phyloP scores from a whole-genome alignment of 1,139 yeast genomes.

The Magnusiomyces ingens region DNA sequence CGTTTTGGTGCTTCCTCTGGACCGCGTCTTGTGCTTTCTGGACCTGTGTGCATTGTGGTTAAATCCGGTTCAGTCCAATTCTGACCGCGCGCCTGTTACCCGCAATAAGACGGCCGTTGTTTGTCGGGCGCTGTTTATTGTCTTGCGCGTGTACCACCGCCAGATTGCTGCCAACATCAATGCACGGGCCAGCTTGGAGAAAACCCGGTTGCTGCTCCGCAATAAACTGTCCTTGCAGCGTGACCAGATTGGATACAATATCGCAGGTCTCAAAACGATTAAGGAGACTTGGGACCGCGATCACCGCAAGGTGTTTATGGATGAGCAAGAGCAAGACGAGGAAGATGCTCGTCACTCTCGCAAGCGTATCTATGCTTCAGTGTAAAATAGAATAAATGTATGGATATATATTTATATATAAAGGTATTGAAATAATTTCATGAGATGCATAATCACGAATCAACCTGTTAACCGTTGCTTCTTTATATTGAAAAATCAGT shows the following conservation, averaged over 20 bases:
- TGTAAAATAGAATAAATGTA: constrained; percentile 8
- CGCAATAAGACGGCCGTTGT: constrained; percentile 52
- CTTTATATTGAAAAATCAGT: too few relatives aligned
- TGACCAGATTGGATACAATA: constrained; percentile 71
- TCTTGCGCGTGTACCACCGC: constrained; percentile 64
- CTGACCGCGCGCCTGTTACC: constrained; percentile 37
- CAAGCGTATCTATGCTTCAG: constrained; percentile 55
- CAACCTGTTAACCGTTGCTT: too few relatives aligned
- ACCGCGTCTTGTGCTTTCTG: constrained; percentile 65
- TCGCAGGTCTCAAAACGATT: constrained; percentile 71
- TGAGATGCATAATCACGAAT: too few relatives aligned
- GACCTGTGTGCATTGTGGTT: constrained; percentile 67
- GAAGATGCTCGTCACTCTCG: constrained; percentile 49
- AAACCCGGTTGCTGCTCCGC: constrained; percentile 30
- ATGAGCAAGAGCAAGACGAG: constrained; percentile 54
- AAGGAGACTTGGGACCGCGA: constrained; percentile 72
- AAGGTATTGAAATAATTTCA: too few relatives aligned
- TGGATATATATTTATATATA: too few relatives aligned
- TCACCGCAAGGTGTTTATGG: constrained; percentile 70
- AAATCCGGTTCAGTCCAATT: not conserved
- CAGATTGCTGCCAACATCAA: constrained; percentile 45
- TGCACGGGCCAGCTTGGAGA: constrained; percentile 34
- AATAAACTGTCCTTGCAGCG: constrained; percentile 46
- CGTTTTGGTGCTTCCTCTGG: constrained; percentile 79
- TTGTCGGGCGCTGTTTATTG: constrained; percentile 67